These are phyloP conservation scores for Alternaria arborescens DNA, from an alignment of 2,329 filamentous ascomycete species.

Conservation along the genomic window DNA sequence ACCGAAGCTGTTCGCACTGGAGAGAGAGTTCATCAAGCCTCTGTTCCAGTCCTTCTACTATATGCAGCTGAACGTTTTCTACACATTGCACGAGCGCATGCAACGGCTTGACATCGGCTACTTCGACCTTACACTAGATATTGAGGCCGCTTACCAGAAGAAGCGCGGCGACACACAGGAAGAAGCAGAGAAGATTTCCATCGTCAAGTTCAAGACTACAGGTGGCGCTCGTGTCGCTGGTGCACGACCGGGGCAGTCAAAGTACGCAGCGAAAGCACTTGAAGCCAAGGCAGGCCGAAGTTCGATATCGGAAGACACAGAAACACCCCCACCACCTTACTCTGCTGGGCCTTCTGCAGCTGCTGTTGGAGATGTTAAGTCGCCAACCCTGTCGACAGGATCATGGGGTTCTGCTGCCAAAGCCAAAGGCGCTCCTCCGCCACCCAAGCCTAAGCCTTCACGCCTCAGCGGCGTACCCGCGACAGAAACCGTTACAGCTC, in stretches of 20 bases:
- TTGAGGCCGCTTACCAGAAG: constrained; percentile 88
- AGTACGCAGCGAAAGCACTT: constrained; percentile 52
- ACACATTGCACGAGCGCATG: constrained; percentile 98
- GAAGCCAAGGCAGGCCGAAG: constrained; percentile 46
- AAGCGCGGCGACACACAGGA: constrained; percentile 91
- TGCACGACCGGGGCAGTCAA: constrained; percentile 41
- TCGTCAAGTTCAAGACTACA: constrained; percentile 90
- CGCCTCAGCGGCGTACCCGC: constrained; percentile 71
- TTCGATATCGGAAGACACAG: constrained; percentile 44
- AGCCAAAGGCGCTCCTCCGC: constrained; percentile 59
- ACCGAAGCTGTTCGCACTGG: constrained; percentile 87
- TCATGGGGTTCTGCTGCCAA: constrained; percentile 58
- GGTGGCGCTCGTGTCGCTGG: constrained; percentile 63
- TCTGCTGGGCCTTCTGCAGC: constrained; percentile 42
- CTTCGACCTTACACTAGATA: constrained; percentile 89
- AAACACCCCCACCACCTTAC: constrained; percentile 53
- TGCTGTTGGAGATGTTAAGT: constrained; percentile 28
- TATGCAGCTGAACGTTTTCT: constrained; percentile 99
- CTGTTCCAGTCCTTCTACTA: constrained; percentile 99
- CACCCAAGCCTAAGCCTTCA: constrained; percentile 71
- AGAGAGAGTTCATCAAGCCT: constrained; percentile 93
- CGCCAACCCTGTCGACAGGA: constrained; percentile 43
- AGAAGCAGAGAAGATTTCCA: constrained; percentile 80
- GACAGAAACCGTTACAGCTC: constrained; percentile 82
- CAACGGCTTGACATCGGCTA: constrained; percentile 97